Evolutionary conservation across 148 eudicot species (phyloP).

Genomic region (Arctostaphylos glauca): DNA sequence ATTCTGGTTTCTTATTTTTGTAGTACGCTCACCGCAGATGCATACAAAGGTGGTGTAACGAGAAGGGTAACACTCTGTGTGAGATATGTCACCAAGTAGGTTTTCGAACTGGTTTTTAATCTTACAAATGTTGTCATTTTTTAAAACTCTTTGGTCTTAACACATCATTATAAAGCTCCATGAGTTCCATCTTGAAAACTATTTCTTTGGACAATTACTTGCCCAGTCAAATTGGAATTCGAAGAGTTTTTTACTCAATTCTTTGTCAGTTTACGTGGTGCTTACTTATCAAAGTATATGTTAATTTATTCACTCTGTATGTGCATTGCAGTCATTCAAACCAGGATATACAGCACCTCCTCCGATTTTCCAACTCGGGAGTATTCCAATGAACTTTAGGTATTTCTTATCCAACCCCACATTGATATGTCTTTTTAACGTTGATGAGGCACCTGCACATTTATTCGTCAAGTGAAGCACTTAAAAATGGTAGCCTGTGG

Average conservation of each 20-base stretch:
- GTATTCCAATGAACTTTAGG: conserved; percentile 68
- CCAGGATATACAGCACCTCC: conserved; percentile 96
- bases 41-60: conserved; percentile 85
- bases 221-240: neutral
- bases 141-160: neutral
- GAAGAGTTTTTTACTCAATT: neutral
- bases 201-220: neutral
- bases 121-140: neutral
- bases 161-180: neutral
- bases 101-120: neutral
- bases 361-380: conserved; percentile 59
- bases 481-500: neutral
- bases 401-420: conserved; percentile 18
- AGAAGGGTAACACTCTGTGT: conserved; percentile 74
- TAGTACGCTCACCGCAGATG: conserved; percentile 94
- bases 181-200: neutral
- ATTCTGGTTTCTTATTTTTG: conserved; percentile 25
- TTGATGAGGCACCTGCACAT: neutral
- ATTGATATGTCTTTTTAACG: neutral
- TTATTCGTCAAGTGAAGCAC: conserved; percentile 1
- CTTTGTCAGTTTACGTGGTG: neutral
- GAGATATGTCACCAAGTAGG: conserved; percentile 87
- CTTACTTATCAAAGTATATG: neutral
- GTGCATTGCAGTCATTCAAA: conserved; percentile 55
- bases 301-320: neutral